Evolutionary conservation across 208 protist genomes (phyloP).

Genomic region (Leishmania turanica): DNA sequence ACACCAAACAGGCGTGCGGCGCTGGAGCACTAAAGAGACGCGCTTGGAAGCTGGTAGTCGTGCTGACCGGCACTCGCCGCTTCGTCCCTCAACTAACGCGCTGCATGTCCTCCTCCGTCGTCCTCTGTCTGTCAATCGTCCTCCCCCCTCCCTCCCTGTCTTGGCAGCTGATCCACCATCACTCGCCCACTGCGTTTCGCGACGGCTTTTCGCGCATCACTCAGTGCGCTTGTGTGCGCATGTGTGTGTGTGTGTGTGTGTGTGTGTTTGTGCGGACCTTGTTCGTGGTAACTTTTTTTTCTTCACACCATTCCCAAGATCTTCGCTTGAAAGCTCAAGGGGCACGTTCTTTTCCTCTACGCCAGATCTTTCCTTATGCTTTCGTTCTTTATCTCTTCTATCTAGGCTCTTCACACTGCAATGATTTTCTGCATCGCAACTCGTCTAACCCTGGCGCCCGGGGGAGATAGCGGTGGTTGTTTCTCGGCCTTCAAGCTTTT

Average conservation of each 20-base stretch:
- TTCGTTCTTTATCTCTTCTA: background rate
- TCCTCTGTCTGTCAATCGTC: background rate
- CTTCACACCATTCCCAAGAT: background rate
- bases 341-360: background rate
- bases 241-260: background rate
- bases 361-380: background rate
- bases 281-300: background rate
- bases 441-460: background rate
- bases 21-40: background rate
- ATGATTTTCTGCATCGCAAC: slow-evolving; percentile 4
- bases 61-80: background rate
- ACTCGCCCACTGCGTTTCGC: background rate
- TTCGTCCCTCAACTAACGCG: background rate
- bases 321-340: background rate
- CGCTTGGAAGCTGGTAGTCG: background rate
- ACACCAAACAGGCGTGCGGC: background rate
- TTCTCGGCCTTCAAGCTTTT: background rate
- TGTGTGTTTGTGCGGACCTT: background rate
- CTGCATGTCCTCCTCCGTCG: background rate
- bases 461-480: background rate
- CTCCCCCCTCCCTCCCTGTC: background rate
- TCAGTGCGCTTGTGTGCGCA: background rate
- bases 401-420: background rate
- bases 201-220: background rate
- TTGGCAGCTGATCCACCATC: background rate